Evolutionary conservation across 139 green algal genomes (phyloP).

Genomic region (Chlamydomonas schloesseri): DNA sequence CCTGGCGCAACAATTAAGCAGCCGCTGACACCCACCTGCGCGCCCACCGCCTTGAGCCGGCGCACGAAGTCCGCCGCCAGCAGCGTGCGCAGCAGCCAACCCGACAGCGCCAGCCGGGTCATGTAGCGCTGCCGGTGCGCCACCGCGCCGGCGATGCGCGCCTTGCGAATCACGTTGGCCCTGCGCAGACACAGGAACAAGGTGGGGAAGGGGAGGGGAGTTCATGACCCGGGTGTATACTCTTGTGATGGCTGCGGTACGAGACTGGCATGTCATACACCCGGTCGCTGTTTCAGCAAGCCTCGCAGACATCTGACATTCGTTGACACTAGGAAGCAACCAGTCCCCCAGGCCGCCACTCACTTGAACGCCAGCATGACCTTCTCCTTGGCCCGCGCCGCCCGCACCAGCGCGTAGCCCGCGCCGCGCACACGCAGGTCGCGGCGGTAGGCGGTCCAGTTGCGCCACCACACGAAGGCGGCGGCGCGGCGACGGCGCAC

Average conservation of each 20-base stretch:
- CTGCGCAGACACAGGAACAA: not conserved
- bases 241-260: too few relatives aligned
- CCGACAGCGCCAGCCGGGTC: constrained; percentile 24
- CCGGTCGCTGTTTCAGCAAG: too few relatives aligned
- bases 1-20: too few relatives aligned
- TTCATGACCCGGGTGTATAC: too few relatives aligned
- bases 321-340: too few relatives aligned
- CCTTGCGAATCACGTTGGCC: constrained; percentile 46
- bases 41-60: not conserved
- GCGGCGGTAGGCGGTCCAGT: constrained; percentile 3
- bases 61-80: constrained; percentile 2
- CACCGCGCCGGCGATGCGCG: constrained; percentile 19
- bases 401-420: constrained; percentile 13
- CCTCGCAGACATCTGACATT: too few relatives aligned
- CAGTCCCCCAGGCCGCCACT: not conserved
- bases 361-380: constrained; percentile 16
- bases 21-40: not conserved
- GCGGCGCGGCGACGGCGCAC: not conserved
- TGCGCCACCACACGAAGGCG: constrained; percentile 33
- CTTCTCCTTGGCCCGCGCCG: not conserved
- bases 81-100: constrained; percentile 26
- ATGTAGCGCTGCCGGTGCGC: not conserved
- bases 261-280: not conserved
- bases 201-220: too few relatives aligned
- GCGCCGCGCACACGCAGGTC: not conserved